phyloP scores from a whole-genome alignment of 2,329 filamentous ascomycete genomes.

The Diaporthe sp. region DNA sequence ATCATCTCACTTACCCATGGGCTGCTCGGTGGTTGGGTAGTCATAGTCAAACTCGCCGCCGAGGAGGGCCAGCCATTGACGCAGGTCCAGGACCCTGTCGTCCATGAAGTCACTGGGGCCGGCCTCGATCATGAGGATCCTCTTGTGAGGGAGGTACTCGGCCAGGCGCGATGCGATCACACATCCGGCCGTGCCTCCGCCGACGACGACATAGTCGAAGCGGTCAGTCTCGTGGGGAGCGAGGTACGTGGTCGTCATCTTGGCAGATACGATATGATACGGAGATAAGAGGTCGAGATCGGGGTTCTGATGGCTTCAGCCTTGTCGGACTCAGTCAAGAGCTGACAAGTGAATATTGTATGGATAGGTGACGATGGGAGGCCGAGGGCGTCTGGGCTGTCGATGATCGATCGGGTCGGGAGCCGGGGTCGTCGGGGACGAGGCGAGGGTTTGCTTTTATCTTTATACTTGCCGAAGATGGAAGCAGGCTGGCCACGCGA shows the following conservation, averaged over 20 bases:
- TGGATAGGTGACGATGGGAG: slow-evolving; percentile 1
- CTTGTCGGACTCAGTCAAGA: slow-evolving; percentile 39
- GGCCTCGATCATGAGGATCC: slow-evolving; percentile 86
- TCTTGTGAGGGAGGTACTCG: slow-evolving; percentile 86
- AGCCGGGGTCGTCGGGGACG: slow-evolving; percentile 17
- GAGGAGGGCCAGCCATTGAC: slow-evolving; percentile 87
- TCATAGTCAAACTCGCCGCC: slow-evolving; percentile 93
- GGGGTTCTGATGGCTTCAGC: neutral
- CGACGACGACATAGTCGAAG: slow-evolving; percentile 89
- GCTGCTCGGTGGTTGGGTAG: slow-evolving; percentile 90
- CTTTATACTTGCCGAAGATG: slow-evolving; percentile 33
- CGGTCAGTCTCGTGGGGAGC: slow-evolving; percentile 73
- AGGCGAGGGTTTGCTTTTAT: slow-evolving; percentile 19
- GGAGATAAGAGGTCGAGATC: slow-evolving; percentile 1
- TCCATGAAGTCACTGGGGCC: slow-evolving; percentile 92
- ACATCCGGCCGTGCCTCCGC: slow-evolving; percentile 88
- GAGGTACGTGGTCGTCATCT: slow-evolving; percentile 78
- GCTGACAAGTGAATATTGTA: slow-evolving; percentile 46
- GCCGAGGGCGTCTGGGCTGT: neutral
- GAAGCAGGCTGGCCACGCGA: slow-evolving; percentile 16
- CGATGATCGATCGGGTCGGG: slow-evolving; percentile 4
- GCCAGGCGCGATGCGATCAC: slow-evolving; percentile 85
- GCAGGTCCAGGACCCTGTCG: slow-evolving; percentile 86
- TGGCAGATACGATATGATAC: slow-evolving; percentile 46
- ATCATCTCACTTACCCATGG: slow-evolving; percentile 69